These are phyloP conservation scores for Kurtzmaniella cleridarum DNA, from an alignment of 805 yeast species.

Conservation along the genomic window DNA sequence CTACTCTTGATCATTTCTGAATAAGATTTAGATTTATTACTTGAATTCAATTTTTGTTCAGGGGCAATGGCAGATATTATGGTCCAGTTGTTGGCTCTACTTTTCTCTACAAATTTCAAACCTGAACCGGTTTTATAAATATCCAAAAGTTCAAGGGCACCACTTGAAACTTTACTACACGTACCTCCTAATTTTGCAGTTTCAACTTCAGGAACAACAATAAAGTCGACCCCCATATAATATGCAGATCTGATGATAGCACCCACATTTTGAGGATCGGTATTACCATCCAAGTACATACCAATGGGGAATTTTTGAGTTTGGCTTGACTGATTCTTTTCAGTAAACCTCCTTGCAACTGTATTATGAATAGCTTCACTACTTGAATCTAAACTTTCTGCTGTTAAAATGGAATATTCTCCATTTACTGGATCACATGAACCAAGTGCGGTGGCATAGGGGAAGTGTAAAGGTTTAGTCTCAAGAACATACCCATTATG, in stretches of 20 bases:
- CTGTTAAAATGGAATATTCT: constrained; percentile 13
- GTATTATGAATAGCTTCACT: constrained; percentile 6
- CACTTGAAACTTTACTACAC: constrained; percentile 77
- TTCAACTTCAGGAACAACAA: constrained; percentile 62
- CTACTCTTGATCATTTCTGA: constrained; percentile 20
- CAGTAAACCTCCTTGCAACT: constrained; percentile 13
- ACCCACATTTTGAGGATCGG: constrained; percentile 86
- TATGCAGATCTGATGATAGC: constrained; percentile 77
- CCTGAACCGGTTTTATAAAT: constrained; percentile 57
- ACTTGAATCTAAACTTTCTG: constrained; percentile 13
- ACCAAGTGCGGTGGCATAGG: constrained; percentile 23
- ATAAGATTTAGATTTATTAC: constrained; percentile 20
- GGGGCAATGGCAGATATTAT: constrained; percentile 52
- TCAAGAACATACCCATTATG: constrained; percentile 79
- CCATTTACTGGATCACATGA: constrained; percentile 12
- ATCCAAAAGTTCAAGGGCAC: constrained; percentile 72
- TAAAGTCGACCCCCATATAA: constrained; percentile 77
- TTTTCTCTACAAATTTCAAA: constrained; percentile 52
- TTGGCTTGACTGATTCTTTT: constrained; percentile 9
- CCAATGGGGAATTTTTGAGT: constrained; percentile 53
- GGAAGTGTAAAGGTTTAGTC: constrained; percentile 47
- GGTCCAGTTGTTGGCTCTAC: constrained; percentile 62
- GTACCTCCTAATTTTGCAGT: constrained; percentile 73
- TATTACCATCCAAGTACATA: constrained; percentile 67
- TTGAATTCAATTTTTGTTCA: too few relatives aligned